Base-by-base conservation (phyloP, 2,329 filamentous ascomycete genomes). In the Cryphonectria radicalis region DNA sequence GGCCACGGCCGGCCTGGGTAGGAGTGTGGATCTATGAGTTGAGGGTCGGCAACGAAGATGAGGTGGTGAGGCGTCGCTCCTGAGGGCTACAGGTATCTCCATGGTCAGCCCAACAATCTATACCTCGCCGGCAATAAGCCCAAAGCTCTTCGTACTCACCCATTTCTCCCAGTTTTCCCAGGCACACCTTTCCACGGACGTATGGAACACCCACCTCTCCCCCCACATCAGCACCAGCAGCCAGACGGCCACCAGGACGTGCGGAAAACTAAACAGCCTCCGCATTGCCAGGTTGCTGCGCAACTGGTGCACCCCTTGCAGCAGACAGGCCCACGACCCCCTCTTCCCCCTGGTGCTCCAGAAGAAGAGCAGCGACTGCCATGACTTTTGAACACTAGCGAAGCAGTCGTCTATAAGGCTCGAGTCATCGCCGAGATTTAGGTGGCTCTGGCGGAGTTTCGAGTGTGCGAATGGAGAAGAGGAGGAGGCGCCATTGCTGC, bases 91-190 rank as follows among this genome's bases (percentile, higher is more conserved):
- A 69, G 8, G 17, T 59, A 50, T 65, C 62, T 19, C 25, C 25
- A 19, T 25, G 7, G 67, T 73, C 60, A 73, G 72, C 69, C 57
- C 63, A 4, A 13, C 43, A 35, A 25, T 62, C 10, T n/a, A 32
- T 14, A 8, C 22, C 28, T 53, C 25, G 40, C 37, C 8, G 22
- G 6, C 22, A 32, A 32, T 19, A 22, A 17, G 22, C 60, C 59
- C 17, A 46, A 32, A 66, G 22, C 10, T 5, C 17, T 4, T 13
- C 70, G 64, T 59, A 77, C 88, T 78, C 85, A 97, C 94, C 95
- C 96, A 99, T 81, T 89, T 87, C 84, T 99, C 96, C 96, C 96
- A 99, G 57, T 88, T 88, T 50, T 89, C 86, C 96, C 96, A 99
- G 69, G 88, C 83, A 81, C 96, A 99, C 67, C 84, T 86, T 70